Base-by-base conservation (phyloP, 2,329 filamentous ascomycete species). In the Cercospora canescens region DNA sequence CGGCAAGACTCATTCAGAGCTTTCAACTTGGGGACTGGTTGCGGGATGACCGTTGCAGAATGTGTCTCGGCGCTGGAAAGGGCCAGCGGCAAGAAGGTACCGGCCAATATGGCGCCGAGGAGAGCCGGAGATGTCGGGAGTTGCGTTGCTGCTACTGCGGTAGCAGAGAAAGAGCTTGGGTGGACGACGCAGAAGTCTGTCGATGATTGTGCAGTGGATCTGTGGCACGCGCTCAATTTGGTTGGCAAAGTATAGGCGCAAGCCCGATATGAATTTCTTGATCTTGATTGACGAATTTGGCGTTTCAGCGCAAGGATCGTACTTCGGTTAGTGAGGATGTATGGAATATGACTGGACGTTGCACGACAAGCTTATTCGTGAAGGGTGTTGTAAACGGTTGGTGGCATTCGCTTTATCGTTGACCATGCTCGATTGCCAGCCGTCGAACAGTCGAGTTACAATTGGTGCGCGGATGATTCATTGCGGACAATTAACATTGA, bases 21-120 rank as follows among this genome's bases (percentile, higher is more conserved):
- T 8, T 81, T 79, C 73, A 81, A 82, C 60, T 73, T 82, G 30
- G 80, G 80, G 24, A 81, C 79, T 26, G 80, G 80, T 24, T 72
- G 71, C 63, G 80, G 80, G 18, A 78, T 80, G 57, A 80, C 79
- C 11, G 80, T 81, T n/a, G 76, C 76, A 5, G 80, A 81, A 69
- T 79, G 81, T 8, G 76, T 81, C 11, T 68, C 73, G 7, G 78
- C 78, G 54, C 72, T 82, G 26, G 75, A 81, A 66, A 70, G 73
- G 21, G 78, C 78, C 11, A 77, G 79, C 5, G 70, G 73, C 37
- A 69, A 74, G 35, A 72, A 63, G 14, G 79, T 82, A 5, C 78
- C 79, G 8, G 75, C 75, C 14, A 69, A 74, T 14, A 77, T 78
- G 65, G 76, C 76, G 11, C 78, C 75, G n/a, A 71, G 79, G 34